Conservation (phyloP, 768 basidiomycete species). For the Suillus alpinus region DNA sequence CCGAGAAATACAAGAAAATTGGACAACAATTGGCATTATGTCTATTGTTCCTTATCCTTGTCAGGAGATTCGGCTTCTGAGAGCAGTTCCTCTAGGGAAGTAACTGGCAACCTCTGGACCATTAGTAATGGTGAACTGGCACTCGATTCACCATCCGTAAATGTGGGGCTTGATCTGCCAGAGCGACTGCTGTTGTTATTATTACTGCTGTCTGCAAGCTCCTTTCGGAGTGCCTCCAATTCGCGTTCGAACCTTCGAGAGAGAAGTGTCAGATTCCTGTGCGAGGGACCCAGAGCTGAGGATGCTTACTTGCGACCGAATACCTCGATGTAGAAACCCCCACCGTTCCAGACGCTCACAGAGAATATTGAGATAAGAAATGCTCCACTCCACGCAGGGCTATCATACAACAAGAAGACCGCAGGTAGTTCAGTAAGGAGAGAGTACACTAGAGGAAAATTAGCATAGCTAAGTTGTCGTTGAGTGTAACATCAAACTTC, state of each 20-base stretch:
- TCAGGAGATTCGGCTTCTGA: slow-evolving; percentile 13
- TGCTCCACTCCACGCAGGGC: slow-evolving; percentile 68
- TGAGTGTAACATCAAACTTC: slow-evolving; percentile 5
- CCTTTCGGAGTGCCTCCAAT: slow-evolving; percentile 85
- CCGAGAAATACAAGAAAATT: background rate
- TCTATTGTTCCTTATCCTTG: slow-evolving; percentile 30
- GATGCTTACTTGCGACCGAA: slow-evolving; percentile 88
- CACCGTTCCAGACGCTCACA: slow-evolving; percentile 95
- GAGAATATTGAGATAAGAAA: slow-evolving; percentile 81
- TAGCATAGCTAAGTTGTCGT: slow-evolving; percentile 5
- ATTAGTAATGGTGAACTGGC: slow-evolving; percentile 34
- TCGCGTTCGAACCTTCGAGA: slow-evolving; percentile 82
- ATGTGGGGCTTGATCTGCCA: slow-evolving; percentile 50
- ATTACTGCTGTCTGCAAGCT: slow-evolving; percentile 66
- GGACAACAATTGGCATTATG: background rate
- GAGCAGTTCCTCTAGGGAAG: slow-evolving; percentile 15
- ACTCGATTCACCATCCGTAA: slow-evolving; percentile 41
- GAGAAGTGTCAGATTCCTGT: slow-evolving; percentile 6
- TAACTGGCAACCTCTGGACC: slow-evolving; percentile 16
- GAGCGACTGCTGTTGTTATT: slow-evolving; percentile 37
- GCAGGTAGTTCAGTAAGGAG: slow-evolving; percentile 85
- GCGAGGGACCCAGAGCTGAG: background rate
- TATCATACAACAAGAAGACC: slow-evolving; percentile 80
- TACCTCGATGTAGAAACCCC: slow-evolving; percentile 94
- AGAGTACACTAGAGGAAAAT: slow-evolving; percentile 60